Conservation (phyloP, 768 basidiomycete species). For the Pleurotus tuber-regium region DNA sequence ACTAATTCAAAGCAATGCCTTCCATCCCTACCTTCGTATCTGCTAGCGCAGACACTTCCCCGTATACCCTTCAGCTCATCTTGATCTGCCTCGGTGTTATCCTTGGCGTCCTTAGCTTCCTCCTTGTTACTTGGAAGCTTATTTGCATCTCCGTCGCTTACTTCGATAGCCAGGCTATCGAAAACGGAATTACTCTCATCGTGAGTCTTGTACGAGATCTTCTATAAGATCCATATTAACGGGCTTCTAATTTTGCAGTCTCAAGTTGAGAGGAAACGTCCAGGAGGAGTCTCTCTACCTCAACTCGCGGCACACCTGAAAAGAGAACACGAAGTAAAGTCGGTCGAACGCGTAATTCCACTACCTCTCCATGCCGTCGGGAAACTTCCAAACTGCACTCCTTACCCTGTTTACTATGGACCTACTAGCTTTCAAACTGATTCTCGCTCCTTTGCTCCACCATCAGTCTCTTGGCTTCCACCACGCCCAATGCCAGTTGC, state of each 20-base stretch:
- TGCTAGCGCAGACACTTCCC: too few relatives aligned
- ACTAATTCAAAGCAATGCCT: too few relatives aligned
- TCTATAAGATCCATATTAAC: background rate
- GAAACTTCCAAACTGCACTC: background rate
- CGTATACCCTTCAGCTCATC: background rate
- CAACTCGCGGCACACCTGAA: background rate
- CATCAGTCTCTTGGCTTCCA: background rate
- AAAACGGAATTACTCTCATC: background rate
- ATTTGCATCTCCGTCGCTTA: background rate
- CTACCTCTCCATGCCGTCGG: background rate
- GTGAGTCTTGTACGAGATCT: background rate
- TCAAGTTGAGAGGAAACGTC: background rate
- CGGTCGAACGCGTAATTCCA: background rate
- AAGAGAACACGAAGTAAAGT: background rate
- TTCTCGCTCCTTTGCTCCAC: background rate
- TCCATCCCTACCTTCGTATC: too few relatives aligned
- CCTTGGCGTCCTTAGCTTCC: background rate
- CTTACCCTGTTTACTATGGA: background rate
- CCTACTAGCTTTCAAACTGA: background rate
- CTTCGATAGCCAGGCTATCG: background rate
- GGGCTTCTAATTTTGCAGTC: background rate
- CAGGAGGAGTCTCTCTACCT: background rate
- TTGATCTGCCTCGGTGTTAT: background rate
- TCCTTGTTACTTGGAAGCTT: background rate
- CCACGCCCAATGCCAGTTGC: background rate